Conservation (phyloP, 768 basidiomycete genomes). For the Coprinopsis marcescibilis region DNA sequence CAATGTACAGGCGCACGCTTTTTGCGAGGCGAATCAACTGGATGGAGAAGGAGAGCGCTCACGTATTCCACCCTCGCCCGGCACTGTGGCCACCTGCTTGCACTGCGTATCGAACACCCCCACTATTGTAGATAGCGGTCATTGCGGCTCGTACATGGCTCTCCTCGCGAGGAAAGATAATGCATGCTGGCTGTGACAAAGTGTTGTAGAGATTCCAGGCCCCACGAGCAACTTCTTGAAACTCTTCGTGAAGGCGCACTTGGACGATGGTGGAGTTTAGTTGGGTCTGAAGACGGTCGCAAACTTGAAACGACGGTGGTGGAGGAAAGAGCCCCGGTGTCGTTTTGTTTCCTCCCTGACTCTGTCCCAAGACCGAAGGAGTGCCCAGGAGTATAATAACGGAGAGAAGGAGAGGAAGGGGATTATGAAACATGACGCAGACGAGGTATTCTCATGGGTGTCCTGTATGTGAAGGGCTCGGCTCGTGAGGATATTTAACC, state of each 20-base stretch:
- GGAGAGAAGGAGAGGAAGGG: background rate
- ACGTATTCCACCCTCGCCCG: slow-evolving; percentile 42
- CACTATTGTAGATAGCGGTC: slow-evolving; percentile 28
- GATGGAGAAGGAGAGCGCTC: slow-evolving; percentile 9
- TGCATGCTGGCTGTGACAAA: slow-evolving; percentile 27
- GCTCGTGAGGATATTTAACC: background rate
- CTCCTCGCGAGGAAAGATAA: slow-evolving; percentile 28
- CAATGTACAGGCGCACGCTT: background rate
- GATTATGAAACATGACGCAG: no score
- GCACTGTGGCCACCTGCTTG: slow-evolving; percentile 37
- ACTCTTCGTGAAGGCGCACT: background rate
- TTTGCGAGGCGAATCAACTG: background rate
- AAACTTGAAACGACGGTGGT: background rate
- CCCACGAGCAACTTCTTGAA: slow-evolving; percentile 10
- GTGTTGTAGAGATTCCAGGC: slow-evolving; percentile 33
- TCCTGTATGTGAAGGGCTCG: background rate
- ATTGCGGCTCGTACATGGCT: slow-evolving; percentile 32
- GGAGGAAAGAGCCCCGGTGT: background rate
- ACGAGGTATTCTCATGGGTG: no score
- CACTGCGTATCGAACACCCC: slow-evolving; percentile 32
- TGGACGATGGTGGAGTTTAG: background rate
- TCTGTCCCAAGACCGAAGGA: background rate
- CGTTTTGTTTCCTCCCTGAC: no score
- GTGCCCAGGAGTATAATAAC: background rate
- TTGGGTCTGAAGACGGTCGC: background rate